These are phyloP conservation scores for Elsinoe batatas DNA, from an alignment of 2,329 filamentous ascomycete species.

Conservation along the genomic window DNA sequence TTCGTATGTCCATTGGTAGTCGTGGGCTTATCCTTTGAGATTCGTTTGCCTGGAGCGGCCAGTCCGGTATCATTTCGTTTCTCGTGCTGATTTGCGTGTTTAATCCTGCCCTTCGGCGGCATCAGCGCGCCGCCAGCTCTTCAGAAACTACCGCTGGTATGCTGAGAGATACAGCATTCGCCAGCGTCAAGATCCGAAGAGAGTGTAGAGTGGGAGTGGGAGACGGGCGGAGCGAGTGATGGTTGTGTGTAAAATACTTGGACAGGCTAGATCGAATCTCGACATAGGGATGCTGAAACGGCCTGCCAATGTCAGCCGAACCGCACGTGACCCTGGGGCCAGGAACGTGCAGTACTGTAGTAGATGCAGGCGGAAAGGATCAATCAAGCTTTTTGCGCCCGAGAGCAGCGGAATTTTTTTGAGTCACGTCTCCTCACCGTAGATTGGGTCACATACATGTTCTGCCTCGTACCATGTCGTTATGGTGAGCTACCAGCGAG, in stretches of 20 bases:
- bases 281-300: conserved; percentile 11
- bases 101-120: conserved; percentile 39
- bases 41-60: conserved; percentile 65
- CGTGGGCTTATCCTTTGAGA: conserved; percentile 38
- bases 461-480: background rate
- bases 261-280: conserved; percentile 10
- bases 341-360: conserved; percentile 3
- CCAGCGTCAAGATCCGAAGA: conserved; percentile 7
- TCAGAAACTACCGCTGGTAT: conserved; percentile 6
- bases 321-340: background rate
- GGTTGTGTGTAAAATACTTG: conserved; percentile 12
- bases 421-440: conserved; percentile 12
- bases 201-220: background rate
- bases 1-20: conserved; percentile 33
- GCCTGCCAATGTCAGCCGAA: conserved; percentile 1
- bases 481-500: background rate
- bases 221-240: conserved; percentile 8
- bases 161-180: conserved; percentile 12
- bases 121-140: conserved; percentile 30
- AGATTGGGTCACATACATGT: conserved; percentile 1
- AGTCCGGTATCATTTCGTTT: conserved; percentile 77
- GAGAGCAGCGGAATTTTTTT: conserved; percentile 4
- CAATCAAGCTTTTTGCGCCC: conserved; percentile 10
- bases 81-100: conserved; percentile 38
- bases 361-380: background rate